Base-by-base conservation (phyloP, 257 asterid species). In the Plectranthus barbatus region DNA sequence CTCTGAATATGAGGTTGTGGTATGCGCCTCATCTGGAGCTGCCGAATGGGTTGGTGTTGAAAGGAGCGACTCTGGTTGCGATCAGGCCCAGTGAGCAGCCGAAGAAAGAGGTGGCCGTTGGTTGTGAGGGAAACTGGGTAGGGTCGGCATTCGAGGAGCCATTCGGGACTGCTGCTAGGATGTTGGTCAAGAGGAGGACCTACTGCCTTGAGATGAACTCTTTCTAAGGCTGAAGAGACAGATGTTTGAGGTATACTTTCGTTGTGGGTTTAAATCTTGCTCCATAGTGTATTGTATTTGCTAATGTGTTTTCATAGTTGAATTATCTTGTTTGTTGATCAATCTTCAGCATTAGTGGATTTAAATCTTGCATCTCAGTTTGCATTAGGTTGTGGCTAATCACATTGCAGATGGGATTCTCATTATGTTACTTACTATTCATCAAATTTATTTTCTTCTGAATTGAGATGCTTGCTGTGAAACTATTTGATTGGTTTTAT, bases 191-290 rank as follows among this genome's bases (percentile, higher is more conserved):
- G 79, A 73, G 94, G 84, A 85, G 84, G 73, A 85, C 87, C n/a
- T 85, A 85, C 67, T 83, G 94, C 66, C 76, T 85, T 39, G 94
- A 85, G 53, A 85, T 85, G 94, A 85, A 85, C 80, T 85, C 94
- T 17, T 85, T 85, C 62, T 85, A 75, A 51, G 53, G 48, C 34
- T 69, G 49, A 40, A 44, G 14, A 2, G 23, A 44, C n/a, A 39
- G 29, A 51, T 69, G 66, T 47, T 59, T 57, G 70, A 74, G 85
- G 87, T 81, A 79, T 6, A n/a, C n/a, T 50, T 23, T 14, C 29
- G 1, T 33, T 58, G 63, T 36, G 24, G 14, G 64, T 14, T 34
- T 7, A 6, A 19, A 42, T 8, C 36, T 62, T 31, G 54, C 45
- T 52, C 10, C 55, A n/a, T 13, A 17, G 26, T 36, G 0, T 39